Evolutionary conservation across 352 stramenopile genomes (phyloP), one percentile per base, ranked within the genome.

Genomic region (Phytopythium vexans): DNA sequence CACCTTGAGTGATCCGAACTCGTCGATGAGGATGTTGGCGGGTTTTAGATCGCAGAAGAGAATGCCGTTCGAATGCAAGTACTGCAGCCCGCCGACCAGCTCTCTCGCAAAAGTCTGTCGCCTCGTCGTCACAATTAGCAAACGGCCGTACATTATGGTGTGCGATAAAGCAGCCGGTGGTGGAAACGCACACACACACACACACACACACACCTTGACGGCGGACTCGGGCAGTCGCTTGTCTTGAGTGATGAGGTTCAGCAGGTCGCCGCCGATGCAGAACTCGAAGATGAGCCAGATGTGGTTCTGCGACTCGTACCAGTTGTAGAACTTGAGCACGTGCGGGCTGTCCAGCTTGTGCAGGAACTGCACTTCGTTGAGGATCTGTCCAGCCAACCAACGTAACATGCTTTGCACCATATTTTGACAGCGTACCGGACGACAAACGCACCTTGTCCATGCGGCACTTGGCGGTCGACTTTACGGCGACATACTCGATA

Each of bases 251-350:
- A 97, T 89, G 56, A 97, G 73, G 35, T 94, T 94, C 45, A 95
- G 74, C 57, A 97, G 67, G 60, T 96, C 86, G 40, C 88, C 89
- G 44, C 91, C 92, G 50, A 96, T 96, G 53, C 89, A 97, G 70
- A 89, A 97, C 74, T 98, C 92, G 31, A 97, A 78, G 59, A 98
- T 97, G 56, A 98, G 74, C 91, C 91, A 98, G 39, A 98, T 94
- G 75, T 97, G 94, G 72, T 98, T 97, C 53, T 89, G 76, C 50
- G 91, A 97, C 72, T 98, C 92, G 75, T 98, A 98, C 92, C 92
- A 98, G 66, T 97, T 94, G 75, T 88, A 92, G 62, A 98, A 98
- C 67, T 88, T 92, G 54, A 97, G 70, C 41, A 96, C 82, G 60
- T 95, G 76, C 31, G 69, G 84, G 52, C 82, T 94, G 36, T 90